These are phyloP conservation scores for Tuber indicum DNA, from an alignment of 495 filamentous ascomycete species.

Conservation along the genomic window DNA sequence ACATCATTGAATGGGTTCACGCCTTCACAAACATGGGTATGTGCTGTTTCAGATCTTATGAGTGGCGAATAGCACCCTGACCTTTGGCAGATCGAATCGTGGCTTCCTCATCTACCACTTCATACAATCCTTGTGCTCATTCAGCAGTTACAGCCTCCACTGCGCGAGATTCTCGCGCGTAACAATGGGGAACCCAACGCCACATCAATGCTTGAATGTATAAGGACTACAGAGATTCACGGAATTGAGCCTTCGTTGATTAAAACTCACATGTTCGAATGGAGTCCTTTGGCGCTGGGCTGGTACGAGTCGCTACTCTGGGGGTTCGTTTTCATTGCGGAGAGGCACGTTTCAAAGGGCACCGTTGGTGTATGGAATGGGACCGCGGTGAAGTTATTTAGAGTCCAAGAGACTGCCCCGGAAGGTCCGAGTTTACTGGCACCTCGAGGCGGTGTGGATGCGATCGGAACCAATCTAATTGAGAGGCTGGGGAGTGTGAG, in stretches of 20 bases:
- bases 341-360: conserved; percentile 80
- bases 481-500: conserved; percentile 71
- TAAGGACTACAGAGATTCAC: conserved; percentile 47
- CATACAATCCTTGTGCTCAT: conserved; percentile 84
- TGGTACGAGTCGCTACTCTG: conserved; percentile 96
- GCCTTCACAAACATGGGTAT: conserved; percentile 68
- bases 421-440: conserved; percentile 73
- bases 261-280: conserved; percentile 86
- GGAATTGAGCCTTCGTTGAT: conserved; percentile 69
- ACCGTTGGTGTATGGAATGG: conserved; percentile 95
- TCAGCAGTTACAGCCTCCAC: conserved; percentile 50
- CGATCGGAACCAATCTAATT: conserved; percentile 86
- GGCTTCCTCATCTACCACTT: conserved; percentile 85
- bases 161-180: conserved; percentile 19
- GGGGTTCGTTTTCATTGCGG: conserved; percentile 87
- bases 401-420: conserved; percentile 74
- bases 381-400: conserved; percentile 79
- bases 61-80: conserved; percentile 27
- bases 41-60: conserved; percentile 27
- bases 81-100: conserved; percentile 70
- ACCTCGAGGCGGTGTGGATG: conserved; percentile 88
- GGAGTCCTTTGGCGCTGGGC: conserved; percentile 83
- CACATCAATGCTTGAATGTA: conserved; percentile 25
- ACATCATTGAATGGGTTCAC: conserved; percentile 54
- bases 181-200: conserved; percentile 37